Conservation (phyloP, 1,139 yeast genomes). For the Sugiyamaella novakii region DNA sequence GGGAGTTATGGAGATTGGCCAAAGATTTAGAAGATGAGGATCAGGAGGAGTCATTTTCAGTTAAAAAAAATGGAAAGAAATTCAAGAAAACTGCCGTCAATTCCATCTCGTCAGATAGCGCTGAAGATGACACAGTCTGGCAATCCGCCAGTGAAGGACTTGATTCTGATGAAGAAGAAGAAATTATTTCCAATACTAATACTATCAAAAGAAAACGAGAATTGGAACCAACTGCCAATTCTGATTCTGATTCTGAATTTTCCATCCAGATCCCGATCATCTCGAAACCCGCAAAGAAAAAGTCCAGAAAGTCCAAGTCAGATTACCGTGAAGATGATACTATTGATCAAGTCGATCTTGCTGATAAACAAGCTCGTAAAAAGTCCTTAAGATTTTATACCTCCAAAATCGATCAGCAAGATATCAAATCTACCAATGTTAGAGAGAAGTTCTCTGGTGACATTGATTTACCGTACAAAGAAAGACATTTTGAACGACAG, state of each 20-base stretch:
- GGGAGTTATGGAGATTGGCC: conserved; percentile 77
- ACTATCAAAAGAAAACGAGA: conserved; percentile 32
- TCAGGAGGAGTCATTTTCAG: conserved; percentile 15
- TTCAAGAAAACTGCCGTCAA: background rate
- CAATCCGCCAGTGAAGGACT: conserved; percentile 20
- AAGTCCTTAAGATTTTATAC: conserved; percentile 92
- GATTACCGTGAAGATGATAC: conserved; percentile 62
- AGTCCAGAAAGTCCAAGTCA: conserved; percentile 22
- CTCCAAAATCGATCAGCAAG: conserved; percentile 80
- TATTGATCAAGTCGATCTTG: conserved; percentile 76
- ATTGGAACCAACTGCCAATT: conserved; percentile 21
- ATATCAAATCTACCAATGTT: conserved; percentile 57
- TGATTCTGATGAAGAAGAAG: conserved; percentile 22
- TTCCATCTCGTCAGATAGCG: conserved; percentile 8
- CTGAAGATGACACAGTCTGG: conserved; percentile 18
- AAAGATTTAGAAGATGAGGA: conserved; percentile 26
- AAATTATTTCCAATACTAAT: conserved; percentile 28
- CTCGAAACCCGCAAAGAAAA: conserved; percentile 38
- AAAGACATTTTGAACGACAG: conserved; percentile 84
- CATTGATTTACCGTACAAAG: conserved; percentile 88
- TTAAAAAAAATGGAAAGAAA: background rate
- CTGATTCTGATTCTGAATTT: conserved; percentile 43
- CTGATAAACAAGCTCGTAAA: conserved; percentile 81
- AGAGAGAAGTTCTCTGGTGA: conserved; percentile 74
- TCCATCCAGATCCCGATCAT: conserved; percentile 57